These are phyloP conservation scores for Polyplosphaeria fusca DNA, from an alignment of 495 filamentous ascomycete species.

Conservation along the genomic window DNA sequence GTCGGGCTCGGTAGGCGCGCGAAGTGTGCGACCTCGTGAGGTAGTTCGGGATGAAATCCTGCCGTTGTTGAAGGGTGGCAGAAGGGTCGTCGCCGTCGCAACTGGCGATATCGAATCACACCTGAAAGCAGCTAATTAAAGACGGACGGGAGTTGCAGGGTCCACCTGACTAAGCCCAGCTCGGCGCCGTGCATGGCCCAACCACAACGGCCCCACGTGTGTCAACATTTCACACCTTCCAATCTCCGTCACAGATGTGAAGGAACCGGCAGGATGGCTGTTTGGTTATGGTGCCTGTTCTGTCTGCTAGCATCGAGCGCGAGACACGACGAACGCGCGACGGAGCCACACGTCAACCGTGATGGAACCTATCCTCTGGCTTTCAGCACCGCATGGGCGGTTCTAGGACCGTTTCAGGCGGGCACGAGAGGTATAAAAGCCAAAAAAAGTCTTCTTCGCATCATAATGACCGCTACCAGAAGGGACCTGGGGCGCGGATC, in stretches of 20 bases:
- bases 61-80: too few species aligned
- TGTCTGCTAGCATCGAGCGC: background rate
- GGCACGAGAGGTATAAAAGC: conserved; percentile 52
- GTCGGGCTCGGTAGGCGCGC: too few species aligned
- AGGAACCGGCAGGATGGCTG: background rate
- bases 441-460: background rate
- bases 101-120: conserved; percentile 9
- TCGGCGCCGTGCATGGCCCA: conserved; percentile 11
- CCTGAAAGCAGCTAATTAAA: conserved; percentile 14
- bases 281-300: background rate
- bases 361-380: conserved; percentile 26
- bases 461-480: conserved; percentile 41
- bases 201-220: conserved; percentile 17
- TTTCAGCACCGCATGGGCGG: conserved; percentile 49
- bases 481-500: conserved; percentile 59
- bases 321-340: conserved; percentile 11
- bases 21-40: too few species aligned
- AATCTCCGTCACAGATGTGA: background rate
- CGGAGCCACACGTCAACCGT: conserved; percentile 8
- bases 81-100: too few species aligned
- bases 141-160: background rate
- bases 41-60: too few species aligned
- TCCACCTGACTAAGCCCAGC: background rate
- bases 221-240: conserved; percentile 7
- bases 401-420: conserved; percentile 60